These are phyloP conservation scores for Termitomyces sp. DNA, from an alignment of 768 basidiomycete species.

Conservation along the genomic window DNA sequence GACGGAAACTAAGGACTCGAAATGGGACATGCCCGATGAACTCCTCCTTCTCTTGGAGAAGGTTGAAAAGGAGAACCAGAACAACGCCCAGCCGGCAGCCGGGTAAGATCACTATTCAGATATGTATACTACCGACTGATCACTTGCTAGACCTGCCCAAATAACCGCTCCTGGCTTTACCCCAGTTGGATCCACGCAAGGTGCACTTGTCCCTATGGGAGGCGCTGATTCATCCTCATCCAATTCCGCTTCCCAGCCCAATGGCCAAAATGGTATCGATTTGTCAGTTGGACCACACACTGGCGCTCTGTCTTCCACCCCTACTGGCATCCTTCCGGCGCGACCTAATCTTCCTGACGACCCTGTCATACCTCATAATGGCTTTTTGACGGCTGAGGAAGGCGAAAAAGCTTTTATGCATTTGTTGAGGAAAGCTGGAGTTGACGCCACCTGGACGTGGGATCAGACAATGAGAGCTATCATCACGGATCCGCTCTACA, in stretches of 20 bases:
- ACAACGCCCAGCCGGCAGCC: slow-evolving; percentile 31
- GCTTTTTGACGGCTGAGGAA: slow-evolving; percentile 81
- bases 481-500: slow-evolving; percentile 97
- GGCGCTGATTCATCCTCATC: slow-evolving; percentile 48
- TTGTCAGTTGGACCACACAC: slow-evolving; percentile 50
- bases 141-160: slow-evolving; percentile 20
- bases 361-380: slow-evolving; percentile 86
- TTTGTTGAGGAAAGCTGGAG: slow-evolving; percentile 83
- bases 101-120: slow-evolving; percentile 18
- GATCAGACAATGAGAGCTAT: slow-evolving; percentile 97
- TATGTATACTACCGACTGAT: not conserved
- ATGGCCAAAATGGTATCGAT: slow-evolving; percentile 45
- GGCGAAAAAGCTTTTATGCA: slow-evolving; percentile 94
- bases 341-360: slow-evolving; percentile 83
- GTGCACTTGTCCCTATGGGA: slow-evolving; percentile 50
- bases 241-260: slow-evolving; percentile 45
- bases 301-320: slow-evolving; percentile 54
- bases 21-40: slow-evolving; percentile 98
- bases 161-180: slow-evolving; percentile 42
- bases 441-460: slow-evolving; percentile 95
- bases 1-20: slow-evolving; percentile 87
- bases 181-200: slow-evolving; percentile 42
- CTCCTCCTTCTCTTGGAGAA: slow-evolving; percentile 80
- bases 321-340: slow-evolving; percentile 60
- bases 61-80: slow-evolving; percentile 70